A percentile compares a stretch with the other conserved stretches of the same genome.
Conservation (phyloP, 257 asterid genomes). For the Fraxinus excelsior region DNA sequence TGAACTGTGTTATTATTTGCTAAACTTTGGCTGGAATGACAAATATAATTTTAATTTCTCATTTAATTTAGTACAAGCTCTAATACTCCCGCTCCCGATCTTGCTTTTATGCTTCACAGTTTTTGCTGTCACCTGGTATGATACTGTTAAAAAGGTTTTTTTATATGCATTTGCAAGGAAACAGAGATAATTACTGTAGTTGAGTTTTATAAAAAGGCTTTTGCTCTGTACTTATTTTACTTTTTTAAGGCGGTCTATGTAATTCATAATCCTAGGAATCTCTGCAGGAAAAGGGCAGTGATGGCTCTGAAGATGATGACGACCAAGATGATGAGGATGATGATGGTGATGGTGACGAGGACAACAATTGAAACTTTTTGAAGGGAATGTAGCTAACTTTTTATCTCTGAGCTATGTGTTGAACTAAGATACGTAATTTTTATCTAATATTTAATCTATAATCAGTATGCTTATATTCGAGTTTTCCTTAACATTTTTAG, state of each 20-base stretch:
- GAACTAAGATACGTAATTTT: background rate
- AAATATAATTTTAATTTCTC: background rate
- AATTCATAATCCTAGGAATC: background rate
- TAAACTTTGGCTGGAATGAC: background rate
- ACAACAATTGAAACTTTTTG: background rate
- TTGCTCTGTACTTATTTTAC: background rate
- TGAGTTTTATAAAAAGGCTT: background rate
- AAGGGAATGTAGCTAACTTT: background rate
- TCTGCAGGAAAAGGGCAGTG: slow-evolving; percentile 64
- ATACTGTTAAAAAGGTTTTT: no score
- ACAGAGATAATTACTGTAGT: background rate
- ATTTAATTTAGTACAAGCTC: background rate
- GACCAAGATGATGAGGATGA: slow-evolving; percentile 46
- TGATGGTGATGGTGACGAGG: slow-evolving; percentile 21
- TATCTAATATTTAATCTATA: background rate
- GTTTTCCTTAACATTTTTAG: background rate
- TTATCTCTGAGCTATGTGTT: background rate
- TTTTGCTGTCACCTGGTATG: background rate
- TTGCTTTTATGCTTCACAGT: background rate
- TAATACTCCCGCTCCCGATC: background rate
- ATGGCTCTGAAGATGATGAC: slow-evolving; percentile 50
- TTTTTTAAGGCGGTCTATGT: background rate
- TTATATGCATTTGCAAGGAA: background rate
- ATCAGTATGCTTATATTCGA: background rate
- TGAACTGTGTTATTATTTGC: background rate